phyloP scores from a whole-genome alignment of 441 rosid species.

The Erodium texanum region DNA sequence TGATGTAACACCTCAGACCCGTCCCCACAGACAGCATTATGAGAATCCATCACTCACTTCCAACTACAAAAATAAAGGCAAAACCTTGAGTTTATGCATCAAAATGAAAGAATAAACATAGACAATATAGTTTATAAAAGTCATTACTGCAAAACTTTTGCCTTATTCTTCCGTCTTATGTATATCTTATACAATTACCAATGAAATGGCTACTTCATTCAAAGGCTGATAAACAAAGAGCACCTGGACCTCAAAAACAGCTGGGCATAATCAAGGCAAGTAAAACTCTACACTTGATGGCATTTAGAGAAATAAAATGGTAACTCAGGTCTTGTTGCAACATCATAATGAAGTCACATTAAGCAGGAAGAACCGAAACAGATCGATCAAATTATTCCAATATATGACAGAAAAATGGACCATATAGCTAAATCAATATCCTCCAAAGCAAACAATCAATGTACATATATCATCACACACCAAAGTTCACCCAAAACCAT shows the following conservation, averaged over 20 bases:
- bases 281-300: neutral
- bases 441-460: neutral
- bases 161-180: no score
- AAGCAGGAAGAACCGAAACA: neutral
- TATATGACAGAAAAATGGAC: neutral
- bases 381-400: neutral
- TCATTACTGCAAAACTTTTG: neutral
- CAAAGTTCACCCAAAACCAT: neutral
- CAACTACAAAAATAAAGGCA: constrained; percentile 16
- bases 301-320: neutral
- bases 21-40: constrained; percentile 25
- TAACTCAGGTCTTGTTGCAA: neutral
- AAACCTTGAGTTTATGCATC: neutral
- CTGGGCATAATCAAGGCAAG: no score
- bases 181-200: no score
- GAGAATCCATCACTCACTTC: constrained; percentile 57
- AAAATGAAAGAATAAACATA: neutral
- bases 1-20: constrained; percentile 42
- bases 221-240: no score
- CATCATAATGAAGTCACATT: neutral
- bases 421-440: neutral
- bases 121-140: no score
- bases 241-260: no score
- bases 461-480: neutral
- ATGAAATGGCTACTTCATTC: no score